Evolutionary conservation across 2,329 filamentous ascomycete species (phyloP), one percentile per base, ranked within the genome.

Genomic region (Penicillium sp.): DNA sequence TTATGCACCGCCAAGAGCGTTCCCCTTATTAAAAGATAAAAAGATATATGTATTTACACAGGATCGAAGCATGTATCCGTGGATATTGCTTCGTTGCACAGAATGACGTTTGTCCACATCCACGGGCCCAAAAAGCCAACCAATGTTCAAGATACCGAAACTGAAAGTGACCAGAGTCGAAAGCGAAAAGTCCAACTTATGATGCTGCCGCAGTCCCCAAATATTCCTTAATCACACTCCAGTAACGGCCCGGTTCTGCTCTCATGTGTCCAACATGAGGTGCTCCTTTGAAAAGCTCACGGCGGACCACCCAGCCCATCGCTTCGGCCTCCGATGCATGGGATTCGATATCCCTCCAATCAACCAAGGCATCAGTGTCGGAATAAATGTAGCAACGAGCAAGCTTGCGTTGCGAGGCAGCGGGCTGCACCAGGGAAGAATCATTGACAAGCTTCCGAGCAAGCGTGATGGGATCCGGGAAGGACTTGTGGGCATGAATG

Each of bases 251-350:
- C 3, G 70, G 71, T 48, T 74, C 70, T 2, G 54, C 54, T 54
- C 63, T 68, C 73, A 76, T 75, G 66, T 76, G 72, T 11, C 62
- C 68, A 48, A 77, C 74, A 68, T 77, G 75, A 39, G 65, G 60
- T 24, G 72, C 67, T 0, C 65, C 71, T n/a, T 61, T 47, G 46
- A 76, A 77, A 54, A 67, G 66, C 51, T 76, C 74, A 42, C 64
- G 65, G 18, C 58, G 57, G 14, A 77, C 75, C 10, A 47, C 24
- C 59, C 70, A 73, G 1, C 70, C 68, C 48, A 58, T 68, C 2
- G 59, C 47, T 52, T 68, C 69, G 24, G 75, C 68, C 11, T 69
- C 57, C 8, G 45, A 51, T 1, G 71, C 70, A 67, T 77, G 74
- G 32, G 59, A 64, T 57, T 76, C 74, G 7, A 75, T 70, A 57